Conservation (phyloP, 805 yeast genomes). For the Saturnispora dispora region DNA sequence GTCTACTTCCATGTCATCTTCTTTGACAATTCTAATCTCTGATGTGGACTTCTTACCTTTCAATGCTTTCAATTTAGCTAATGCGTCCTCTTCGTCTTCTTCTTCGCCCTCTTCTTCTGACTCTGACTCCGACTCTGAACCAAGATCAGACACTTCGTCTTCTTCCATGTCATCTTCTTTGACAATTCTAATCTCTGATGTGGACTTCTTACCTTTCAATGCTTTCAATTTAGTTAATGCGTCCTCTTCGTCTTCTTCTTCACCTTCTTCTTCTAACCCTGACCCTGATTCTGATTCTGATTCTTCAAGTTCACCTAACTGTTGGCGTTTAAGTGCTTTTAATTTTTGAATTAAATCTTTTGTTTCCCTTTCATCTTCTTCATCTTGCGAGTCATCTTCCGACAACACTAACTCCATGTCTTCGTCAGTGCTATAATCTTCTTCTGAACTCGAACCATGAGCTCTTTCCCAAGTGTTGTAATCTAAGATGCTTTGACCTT, state of each 20-base stretch:
- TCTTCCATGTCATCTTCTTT: slow-evolving; percentile 22
- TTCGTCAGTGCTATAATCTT: slow-evolving; percentile 8
- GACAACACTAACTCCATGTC: slow-evolving; percentile 4
- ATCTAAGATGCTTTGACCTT: slow-evolving; percentile 6
- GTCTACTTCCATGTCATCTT: slow-evolving; percentile 22
- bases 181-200: slow-evolving; percentile 25
- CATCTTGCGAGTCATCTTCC: slow-evolving; percentile 14
- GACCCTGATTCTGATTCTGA: slow-evolving; percentile 4
- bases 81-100: slow-evolving; percentile 12
- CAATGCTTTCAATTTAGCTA: slow-evolving; percentile 30
- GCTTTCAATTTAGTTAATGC: slow-evolving; percentile 20
- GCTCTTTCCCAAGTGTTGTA: slow-evolving; percentile 11
- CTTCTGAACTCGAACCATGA: slow-evolving; percentile 8
- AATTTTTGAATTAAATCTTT: slow-evolving; percentile 9
- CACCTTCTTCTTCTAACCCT: slow-evolving; percentile 23
- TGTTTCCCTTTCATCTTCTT: slow-evolving; percentile 12
- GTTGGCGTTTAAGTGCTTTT: slow-evolving; percentile 13
- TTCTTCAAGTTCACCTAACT: slow-evolving; percentile 11
- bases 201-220: slow-evolving; percentile 21
- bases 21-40: slow-evolving; percentile 25
- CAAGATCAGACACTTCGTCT: slow-evolving; percentile 13
- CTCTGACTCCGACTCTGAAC: slow-evolving; percentile 9
- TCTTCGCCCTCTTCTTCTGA: slow-evolving; percentile 18
- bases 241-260: slow-evolving; percentile 20
- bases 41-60: slow-evolving; percentile 23